A percentile compares a stretch with the other conserved stretches of the same genome.
Conservation (phyloP, 768 basidiomycete species). For the Butyriboletus loyo region DNA sequence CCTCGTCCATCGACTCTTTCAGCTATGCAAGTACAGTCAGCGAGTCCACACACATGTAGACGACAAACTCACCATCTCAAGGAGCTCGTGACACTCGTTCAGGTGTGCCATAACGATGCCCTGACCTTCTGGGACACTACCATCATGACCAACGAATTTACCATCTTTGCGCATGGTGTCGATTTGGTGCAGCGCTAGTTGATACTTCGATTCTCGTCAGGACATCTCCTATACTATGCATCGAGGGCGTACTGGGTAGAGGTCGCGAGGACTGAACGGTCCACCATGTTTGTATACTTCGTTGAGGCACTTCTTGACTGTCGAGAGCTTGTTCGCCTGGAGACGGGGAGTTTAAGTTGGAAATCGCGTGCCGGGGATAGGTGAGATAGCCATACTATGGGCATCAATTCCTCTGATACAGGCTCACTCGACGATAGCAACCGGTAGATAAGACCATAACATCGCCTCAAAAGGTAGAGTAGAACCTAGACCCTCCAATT, state of each 20-base stretch:
- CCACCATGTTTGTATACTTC: conserved; percentile 96
- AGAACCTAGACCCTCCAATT: conserved; percentile 57
- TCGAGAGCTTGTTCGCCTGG: conserved; percentile 94
- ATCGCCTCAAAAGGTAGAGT: conserved; percentile 88
- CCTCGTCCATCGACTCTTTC: conserved; percentile 80
- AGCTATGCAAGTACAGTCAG: conserved; percentile 35
- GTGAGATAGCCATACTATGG: conserved; percentile 57
- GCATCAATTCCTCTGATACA: conserved; percentile 97
- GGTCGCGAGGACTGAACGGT: conserved; percentile 85
- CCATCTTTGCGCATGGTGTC: conserved; percentile 92
- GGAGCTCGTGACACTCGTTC: conserved; percentile 92
- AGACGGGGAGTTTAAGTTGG: background rate
- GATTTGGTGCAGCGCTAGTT: conserved; percentile 92
- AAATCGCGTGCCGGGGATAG: background rate
- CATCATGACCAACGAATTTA: conserved; percentile 86
- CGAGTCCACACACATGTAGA: background rate
- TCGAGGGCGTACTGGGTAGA: conserved; percentile 75
- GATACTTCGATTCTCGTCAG: conserved; percentile 56
- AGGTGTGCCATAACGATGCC: conserved; percentile 95
- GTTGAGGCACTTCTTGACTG: conserved; percentile 94
- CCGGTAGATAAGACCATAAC: conserved; percentile 94
- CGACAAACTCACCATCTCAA: conserved; percentile 74
- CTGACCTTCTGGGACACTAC: conserved; percentile 91
- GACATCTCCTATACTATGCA: background rate
- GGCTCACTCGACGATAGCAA: conserved; percentile 94